A percentile compares a stretch with the other conserved stretches of the same genome.
Evolutionary conservation across 495 filamentous ascomycete genomes (phyloP).

Genomic region (Margaritispora aquatica): DNA sequence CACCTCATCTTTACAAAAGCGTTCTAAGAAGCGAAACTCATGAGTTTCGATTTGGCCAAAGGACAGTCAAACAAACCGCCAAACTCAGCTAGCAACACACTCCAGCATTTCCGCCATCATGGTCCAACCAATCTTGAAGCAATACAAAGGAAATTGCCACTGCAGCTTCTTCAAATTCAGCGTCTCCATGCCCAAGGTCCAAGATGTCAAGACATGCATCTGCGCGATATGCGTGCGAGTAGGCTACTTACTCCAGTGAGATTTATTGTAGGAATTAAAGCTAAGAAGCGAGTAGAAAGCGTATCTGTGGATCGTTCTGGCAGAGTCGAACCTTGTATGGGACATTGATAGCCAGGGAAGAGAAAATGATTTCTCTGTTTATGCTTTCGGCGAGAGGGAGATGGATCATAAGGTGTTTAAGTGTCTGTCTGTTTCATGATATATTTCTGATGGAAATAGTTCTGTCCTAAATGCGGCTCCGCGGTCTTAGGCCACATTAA

Average conservation of each 20-base stretch:
- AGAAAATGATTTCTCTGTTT: not conserved
- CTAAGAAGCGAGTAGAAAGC: constrained; percentile 7
- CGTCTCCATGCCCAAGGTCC: constrained; percentile 1
- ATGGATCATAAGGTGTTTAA: constrained; percentile 10
- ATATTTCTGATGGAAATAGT: not conserved
- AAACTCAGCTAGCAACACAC: too few species aligned
- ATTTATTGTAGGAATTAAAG: too few species aligned
- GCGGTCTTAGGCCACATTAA: not conserved
- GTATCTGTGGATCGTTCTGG: not conserved
- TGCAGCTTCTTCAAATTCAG: constrained; percentile 17
- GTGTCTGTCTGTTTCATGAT: not conserved
- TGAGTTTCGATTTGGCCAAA: too few species aligned
- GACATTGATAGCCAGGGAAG: not conserved
- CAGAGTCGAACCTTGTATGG: not conserved
- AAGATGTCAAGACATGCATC: not conserved
- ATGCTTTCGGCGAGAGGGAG: not conserved
- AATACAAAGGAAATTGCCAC: constrained; percentile 19
- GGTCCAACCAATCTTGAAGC: too few species aligned
- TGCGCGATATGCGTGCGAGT: constrained; percentile 11
- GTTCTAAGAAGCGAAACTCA: too few species aligned
- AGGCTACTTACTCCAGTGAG: not conserved
- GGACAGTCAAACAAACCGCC: too few species aligned
- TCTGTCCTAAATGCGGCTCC: constrained; percentile 15
- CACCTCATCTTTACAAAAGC: too few species aligned
- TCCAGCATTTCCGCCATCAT: too few species aligned